Evolutionary conservation across 2,329 filamentous ascomycete species (phyloP), one percentile per base, ranked within the genome.

Genomic region (Cercospora janseana): DNA sequence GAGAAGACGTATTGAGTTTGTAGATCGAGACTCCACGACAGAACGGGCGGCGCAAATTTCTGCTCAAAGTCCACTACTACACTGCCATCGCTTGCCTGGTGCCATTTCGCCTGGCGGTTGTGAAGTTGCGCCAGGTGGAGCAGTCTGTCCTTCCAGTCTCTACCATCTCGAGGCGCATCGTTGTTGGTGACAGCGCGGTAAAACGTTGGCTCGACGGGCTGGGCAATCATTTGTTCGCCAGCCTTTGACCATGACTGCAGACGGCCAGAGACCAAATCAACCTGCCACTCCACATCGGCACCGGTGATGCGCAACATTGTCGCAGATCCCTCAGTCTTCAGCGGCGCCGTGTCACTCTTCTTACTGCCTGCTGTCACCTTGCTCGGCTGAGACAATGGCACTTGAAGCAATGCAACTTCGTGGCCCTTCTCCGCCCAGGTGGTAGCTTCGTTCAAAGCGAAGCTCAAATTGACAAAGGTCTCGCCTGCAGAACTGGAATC

Each of bases 181-280:
- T 87, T 87, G 65, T 87, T 80, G 0, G 82, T 86, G 10, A 77
- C 75, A 0, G 83, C 79, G 4, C 83, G 79, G 76, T 81, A 86
- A 67, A 86, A 80, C 4, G 44, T 57, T 4, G 60, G 56, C 21
- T 56, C 47, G 3, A 63, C 24, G 4, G 58, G 50, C 23, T 59
- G 47, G 1, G 56, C 13, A 24, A 63, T 49, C 10, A 63, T 2
- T 13, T 61, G 40, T 12, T 48, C 52, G 40, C 56, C 56, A 10
- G 46, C n/a, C 41, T 63, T 63, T 35, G 54, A 51, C 62, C 62
- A 64, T 4, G 56, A 58, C 6, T 15, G 32, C n/a, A 64, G 46
- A 4, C 37, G 35, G 9, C 62, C 62, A 9, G 40, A 47, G 3
- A 56, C 52, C 6, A 61, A 37, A 28, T 61, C 54, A 26, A 63